Conservation (phyloP, 768 basidiomycete species). For the Gautieria morchelliformis region DNA sequence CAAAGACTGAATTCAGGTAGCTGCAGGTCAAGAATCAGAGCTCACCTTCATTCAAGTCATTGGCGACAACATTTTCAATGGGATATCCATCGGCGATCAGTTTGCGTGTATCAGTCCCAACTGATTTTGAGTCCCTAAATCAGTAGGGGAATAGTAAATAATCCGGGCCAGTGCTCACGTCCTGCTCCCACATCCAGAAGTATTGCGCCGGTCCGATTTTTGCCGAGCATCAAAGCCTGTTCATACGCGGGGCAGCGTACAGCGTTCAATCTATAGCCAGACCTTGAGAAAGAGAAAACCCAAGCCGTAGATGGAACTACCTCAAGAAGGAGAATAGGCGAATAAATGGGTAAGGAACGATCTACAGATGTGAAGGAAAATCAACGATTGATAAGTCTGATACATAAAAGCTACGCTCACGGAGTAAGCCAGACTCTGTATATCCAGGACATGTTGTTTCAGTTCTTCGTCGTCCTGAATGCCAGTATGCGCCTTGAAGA, state of each 20-base stretch:
- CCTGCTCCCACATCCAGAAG: conserved; percentile 39
- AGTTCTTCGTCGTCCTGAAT: conserved; percentile 22
- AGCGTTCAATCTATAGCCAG: conserved; percentile 9
- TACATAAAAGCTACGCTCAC: conserved; percentile 14
- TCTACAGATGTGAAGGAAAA: conserved; percentile 12
- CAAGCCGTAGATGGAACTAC: conserved; percentile 7
- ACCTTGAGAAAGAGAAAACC: too few species aligned
- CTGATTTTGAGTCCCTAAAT: background rate
- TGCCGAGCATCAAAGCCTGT: conserved; percentile 26
- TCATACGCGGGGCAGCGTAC: conserved; percentile 14
- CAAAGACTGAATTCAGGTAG: background rate
- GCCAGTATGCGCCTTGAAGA: conserved; percentile 22
- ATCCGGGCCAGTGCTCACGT: conserved; percentile 17
- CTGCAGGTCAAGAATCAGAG: background rate
- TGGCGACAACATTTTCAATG: conserved; percentile 25
- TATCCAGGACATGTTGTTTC: conserved; percentile 23
- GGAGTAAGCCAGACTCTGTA: conserved; percentile 25
- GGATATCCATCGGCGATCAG: conserved; percentile 36
- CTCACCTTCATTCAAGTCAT: conserved; percentile 23
- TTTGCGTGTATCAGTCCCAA: conserved; percentile 33
- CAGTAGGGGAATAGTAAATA: background rate
- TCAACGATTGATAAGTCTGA: background rate
- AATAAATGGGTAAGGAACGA: conserved; percentile 22
- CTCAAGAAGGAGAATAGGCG: conserved; percentile 16
- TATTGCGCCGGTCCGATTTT: conserved; percentile 26